A percentile compares a stretch with the other conserved stretches of the same genome.
Evolutionary conservation across 345 rosid genomes (phyloP).

Genomic region (Lumnitzera racemosa): DNA sequence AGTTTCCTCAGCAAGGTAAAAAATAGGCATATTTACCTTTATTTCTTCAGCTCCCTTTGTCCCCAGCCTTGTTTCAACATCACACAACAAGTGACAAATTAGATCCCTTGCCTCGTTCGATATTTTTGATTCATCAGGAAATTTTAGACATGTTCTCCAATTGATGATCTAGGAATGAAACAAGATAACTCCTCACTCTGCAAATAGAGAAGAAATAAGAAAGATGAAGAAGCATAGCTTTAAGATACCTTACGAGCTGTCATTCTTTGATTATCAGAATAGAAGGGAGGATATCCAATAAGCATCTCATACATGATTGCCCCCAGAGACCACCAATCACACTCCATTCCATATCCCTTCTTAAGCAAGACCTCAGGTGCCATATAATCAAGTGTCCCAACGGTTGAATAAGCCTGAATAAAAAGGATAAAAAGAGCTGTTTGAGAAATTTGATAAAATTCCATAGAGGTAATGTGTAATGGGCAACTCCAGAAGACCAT

Average conservation of each 20-base stretch:
- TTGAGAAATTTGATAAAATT: slow-evolving; percentile 3
- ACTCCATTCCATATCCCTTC: slow-evolving; percentile 97
- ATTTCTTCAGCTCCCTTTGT: slow-evolving; percentile 86
- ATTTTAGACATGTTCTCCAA: slow-evolving; percentile 91
- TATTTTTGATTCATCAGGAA: slow-evolving; percentile 87
- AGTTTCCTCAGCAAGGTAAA: too few relatives aligned
- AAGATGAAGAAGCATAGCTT: background rate
- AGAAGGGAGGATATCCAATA: slow-evolving; percentile 94
- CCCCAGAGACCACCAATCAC: slow-evolving; percentile 99
- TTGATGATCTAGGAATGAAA: slow-evolving; percentile 60
- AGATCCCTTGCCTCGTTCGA: slow-evolving; percentile 82
- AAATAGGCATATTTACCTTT: slow-evolving; percentile 36
- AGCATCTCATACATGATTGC: slow-evolving; percentile 98
- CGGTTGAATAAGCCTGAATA: slow-evolving; percentile 87
- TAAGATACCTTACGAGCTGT: slow-evolving; percentile 84
- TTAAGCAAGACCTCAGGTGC: slow-evolving; percentile 94
- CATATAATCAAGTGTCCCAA: slow-evolving; percentile 99
- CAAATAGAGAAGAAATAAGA: background rate
- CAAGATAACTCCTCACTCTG: slow-evolving; percentile 14
- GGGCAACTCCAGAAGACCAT: too few relatives aligned
- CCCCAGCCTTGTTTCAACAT: slow-evolving; percentile 85
- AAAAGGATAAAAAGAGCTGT: slow-evolving; percentile 7
- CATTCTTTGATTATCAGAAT: slow-evolving; percentile 91
- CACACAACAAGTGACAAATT: slow-evolving; percentile 84
- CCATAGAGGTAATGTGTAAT: too few relatives aligned